Conservation (phyloP, 768 basidiomycete genomes). For the Suillus discolor region DNA sequence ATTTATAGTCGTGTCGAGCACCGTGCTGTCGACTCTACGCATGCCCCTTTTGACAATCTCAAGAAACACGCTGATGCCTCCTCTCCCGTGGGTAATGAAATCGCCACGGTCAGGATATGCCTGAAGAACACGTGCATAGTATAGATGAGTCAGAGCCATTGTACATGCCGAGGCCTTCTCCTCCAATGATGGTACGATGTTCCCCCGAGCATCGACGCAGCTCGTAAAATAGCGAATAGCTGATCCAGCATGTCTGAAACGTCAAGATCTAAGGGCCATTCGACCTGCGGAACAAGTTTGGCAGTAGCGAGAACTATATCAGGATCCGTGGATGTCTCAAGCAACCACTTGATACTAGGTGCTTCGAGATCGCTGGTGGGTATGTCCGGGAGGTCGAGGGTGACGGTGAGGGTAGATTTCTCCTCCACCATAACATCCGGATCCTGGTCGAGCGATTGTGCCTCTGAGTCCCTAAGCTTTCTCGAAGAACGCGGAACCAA, state of each 20-base stretch:
- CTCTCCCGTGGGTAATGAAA: background rate
- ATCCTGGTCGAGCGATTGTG: background rate
- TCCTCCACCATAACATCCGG: background rate
- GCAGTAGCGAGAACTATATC: slow-evolving; percentile 9
- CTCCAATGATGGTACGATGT: background rate
- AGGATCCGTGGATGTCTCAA: slow-evolving; percentile 19
- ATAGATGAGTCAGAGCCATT: background rate
- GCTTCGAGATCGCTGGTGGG: background rate
- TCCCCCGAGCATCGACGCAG: background rate
- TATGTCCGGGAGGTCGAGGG: background rate
- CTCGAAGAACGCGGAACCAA: background rate
- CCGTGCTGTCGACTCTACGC: rapidly evolving
- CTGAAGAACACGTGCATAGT: background rate
- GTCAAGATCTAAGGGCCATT: slow-evolving; percentile 13
- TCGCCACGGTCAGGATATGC: background rate
- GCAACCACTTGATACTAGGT: slow-evolving; percentile 17
- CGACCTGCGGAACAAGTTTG: slow-evolving; percentile 11
- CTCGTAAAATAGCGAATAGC: background rate
- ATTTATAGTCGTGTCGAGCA: background rate
- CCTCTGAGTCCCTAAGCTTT: background rate
- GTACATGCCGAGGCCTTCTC: background rate
- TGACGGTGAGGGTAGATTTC: too few relatives aligned
- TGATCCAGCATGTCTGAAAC: background rate
- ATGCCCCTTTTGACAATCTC: background rate
- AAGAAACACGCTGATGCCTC: background rate